These are phyloP conservation scores for Diaporthe aspalathi DNA, from an alignment of 2,329 filamentous ascomycete species.

Conservation along the genomic window DNA sequence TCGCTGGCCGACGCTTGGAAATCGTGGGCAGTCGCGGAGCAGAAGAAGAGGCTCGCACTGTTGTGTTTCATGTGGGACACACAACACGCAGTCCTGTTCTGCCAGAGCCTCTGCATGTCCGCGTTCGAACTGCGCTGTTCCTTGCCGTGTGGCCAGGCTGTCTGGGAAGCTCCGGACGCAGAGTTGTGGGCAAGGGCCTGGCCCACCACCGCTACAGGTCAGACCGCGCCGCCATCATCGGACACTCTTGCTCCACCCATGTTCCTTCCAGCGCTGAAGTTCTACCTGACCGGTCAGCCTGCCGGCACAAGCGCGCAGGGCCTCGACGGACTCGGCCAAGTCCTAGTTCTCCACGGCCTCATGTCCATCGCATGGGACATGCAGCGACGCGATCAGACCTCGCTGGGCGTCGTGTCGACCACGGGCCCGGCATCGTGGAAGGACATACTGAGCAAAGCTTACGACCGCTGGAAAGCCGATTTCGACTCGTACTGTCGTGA, in stretches of 20 bases:
- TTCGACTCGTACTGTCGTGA: conserved; percentile 64
- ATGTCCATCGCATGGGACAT: conserved; percentile 74
- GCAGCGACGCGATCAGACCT: conserved; percentile 70
- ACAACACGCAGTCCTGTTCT: conserved; percentile 72
- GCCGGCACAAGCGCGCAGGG: conserved; percentile 48
- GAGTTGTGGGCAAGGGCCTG: conserved; percentile 48
- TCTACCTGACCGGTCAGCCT: conserved; percentile 61
- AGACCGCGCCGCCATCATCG: not conserved
- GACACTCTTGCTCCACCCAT: conserved; percentile 54
- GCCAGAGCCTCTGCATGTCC: conserved; percentile 75
- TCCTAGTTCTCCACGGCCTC: conserved; percentile 68
- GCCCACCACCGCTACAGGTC: not conserved
- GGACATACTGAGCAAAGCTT: conserved; percentile 61
- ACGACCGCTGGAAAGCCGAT: conserved; percentile 68
- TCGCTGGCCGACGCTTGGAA: conserved; percentile 61
- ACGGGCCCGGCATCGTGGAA: conserved; percentile 55
- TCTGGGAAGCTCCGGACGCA: conserved; percentile 69
- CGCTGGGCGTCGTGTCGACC: conserved; percentile 57
- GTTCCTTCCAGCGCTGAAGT: conserved; percentile 66
- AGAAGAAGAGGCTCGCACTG: conserved; percentile 69
- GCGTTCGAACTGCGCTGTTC: conserved; percentile 70
- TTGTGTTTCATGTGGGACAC: conserved; percentile 76
- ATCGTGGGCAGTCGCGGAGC: conserved; percentile 65
- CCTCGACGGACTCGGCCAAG: conserved; percentile 63
- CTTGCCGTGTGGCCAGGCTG: conserved; percentile 63